Evolutionary conservation across 345 rosid species (phyloP), one percentile per base, ranked within the genome.

Genomic region (Citropsis articulata): DNA sequence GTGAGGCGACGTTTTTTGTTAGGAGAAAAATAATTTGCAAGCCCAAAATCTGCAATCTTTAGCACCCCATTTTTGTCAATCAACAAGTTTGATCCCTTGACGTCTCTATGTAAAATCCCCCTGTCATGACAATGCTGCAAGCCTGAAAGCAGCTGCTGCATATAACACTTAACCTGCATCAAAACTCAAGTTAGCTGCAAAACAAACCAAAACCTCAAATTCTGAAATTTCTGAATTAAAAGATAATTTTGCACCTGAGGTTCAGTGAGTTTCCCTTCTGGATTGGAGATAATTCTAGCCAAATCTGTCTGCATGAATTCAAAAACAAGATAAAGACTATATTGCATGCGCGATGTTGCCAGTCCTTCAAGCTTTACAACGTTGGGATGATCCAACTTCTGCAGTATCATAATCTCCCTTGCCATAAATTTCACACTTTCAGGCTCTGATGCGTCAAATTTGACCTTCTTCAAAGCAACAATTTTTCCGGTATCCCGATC

Each of bases 381-480:
- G 67, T 91, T 91, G n/a, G 91, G 95, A 78, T 91, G 95, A 78
- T 91, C 91, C 84, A 91, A 70, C 84, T 86, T 89, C 84, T 84
- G 87, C 22, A 91, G 77, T 71, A 87, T 86, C 86, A 86, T 83
- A 27, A 91, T 89, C 85, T 91, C 93, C 64, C 91, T 73, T 0
- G 95, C 95, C 95, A 89, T 91, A 77, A 93, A 93, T 80, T 87
- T 89, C 63, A 93, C 85, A 78, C 94, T 90, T 85, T 90, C 92
- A n/a, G 95, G 91, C 81, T 91, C 93, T 13, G 90, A 81, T 68
- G 89, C 85, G 76, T 90, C 90, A 30, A 91, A 91, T 6, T 87
- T 86, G 13, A 93, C 92, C 94, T 91, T 93, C 88, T 93, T 93
- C 76, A 90, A 71, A 61, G 94, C 98, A 74, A 93, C 95, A 42